Base-by-base conservation (phyloP, 1,284 basidiomycete species). In the Melampsora medusae region DNA sequence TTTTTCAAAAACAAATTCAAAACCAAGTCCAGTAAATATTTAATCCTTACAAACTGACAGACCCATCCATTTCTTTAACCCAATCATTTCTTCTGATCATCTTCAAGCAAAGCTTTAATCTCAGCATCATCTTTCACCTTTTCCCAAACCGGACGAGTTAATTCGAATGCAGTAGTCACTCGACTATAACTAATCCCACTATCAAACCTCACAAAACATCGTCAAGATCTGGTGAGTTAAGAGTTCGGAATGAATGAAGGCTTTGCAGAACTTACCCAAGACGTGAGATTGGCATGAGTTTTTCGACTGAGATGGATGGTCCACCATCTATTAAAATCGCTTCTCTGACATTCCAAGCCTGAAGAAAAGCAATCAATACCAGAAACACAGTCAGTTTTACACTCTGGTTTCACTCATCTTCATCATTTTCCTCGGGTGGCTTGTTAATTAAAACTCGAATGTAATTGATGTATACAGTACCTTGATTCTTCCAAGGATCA, bases 401-500 rank as follows among this genome's bases (percentile, higher is more conserved):
- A 35, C 9, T 35, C 35, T 35, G 3, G 3, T 9, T 35, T 35
- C 9, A 3, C 35, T 35, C n/a, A 35, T 35, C 35, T 9, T 35
- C 35, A 35, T 35, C 35, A 35, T 35, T 35, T 35, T 35, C n/a
- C n/a, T n/a, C n/a, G n/a, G n/a, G n/a, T n/a, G n/a, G n/a, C n/a
- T n/a, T n/a, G n/a, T n/a, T n/a, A n/a, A n/a, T n/a, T n/a, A n/a
- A n/a, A 35, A 9, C 35, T 35, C 9, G 35, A 35, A 35, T 4
- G 3, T 9, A 3, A 35, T 35, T 3, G 35, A 35, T 4, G 4
- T 60, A 59, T 3, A 50, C 42, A 65, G 9, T 42, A 66, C 67
- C 67, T 76, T 76, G 48, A 76, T 69, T 68, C 60, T 62, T 4
- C 74, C 74, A n/a, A 76, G 33, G 42, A 76, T 46, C 19, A 68